Conservation (phyloP, 2,329 filamentous ascomycete species). For the Cryphonectria parasitica region DNA sequence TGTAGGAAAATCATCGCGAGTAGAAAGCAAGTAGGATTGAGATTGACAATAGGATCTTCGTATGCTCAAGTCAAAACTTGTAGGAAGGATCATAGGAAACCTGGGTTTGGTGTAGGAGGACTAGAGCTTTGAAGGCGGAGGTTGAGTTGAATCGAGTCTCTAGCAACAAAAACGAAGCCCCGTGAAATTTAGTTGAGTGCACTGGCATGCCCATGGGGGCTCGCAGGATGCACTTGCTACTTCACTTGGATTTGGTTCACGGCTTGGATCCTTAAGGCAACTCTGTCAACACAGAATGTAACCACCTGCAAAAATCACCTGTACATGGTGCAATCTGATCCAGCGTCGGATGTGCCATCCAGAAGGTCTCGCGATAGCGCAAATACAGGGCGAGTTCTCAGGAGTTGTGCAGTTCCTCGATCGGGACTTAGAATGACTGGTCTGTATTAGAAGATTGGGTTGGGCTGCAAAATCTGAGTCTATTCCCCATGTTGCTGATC, state of each 20-base stretch:
- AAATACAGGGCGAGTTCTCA: neutral
- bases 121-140: neutral
- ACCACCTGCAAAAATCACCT: neutral
- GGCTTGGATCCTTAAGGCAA: neutral
- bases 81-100: neutral
- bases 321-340: neutral
- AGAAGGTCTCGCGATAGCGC: neutral
- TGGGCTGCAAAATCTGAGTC: neutral
- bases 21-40: neutral
- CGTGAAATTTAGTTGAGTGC: neutral
- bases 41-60: neutral
- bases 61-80: neutral
- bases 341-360: neutral
- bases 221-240: neutral
- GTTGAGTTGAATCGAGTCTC: neutral
- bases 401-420: neutral
- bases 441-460: neutral
- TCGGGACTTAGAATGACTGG: neutral
- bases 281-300: neutral
- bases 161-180: neutral
- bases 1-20: neutral
- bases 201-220: neutral
- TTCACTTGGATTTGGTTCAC: neutral
- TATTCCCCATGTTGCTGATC: neutral
- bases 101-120: neutral